Percentiles rank a stretch among this genome's conserved stretches.
phyloP scores from a whole-genome alignment of 257 asterid genomes.

The Plectranthus barbatus region DNA sequence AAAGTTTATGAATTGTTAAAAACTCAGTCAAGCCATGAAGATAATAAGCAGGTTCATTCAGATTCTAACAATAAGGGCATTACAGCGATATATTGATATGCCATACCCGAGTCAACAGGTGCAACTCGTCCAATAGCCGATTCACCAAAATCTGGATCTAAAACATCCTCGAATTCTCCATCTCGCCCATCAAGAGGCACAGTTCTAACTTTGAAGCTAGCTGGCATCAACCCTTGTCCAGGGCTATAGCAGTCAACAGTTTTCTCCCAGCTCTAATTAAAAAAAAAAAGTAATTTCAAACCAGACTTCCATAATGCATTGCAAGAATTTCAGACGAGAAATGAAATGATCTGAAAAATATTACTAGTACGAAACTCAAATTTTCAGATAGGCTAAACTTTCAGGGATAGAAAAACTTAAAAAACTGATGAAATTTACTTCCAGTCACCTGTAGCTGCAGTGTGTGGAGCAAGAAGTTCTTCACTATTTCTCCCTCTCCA shows the following conservation, averaged over 20 bases:
- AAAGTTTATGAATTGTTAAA: neutral
- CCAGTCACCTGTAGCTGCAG: conserved; percentile 62
- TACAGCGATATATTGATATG: neutral
- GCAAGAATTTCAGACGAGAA: no score
- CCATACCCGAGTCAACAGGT: conserved; percentile 79
- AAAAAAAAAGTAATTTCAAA: neutral
- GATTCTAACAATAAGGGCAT: neutral
- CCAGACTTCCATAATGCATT: neutral
- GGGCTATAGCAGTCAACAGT: conserved; percentile 76
- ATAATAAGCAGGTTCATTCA: neutral
- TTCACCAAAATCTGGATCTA: conserved; percentile 84
- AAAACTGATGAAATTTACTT: neutral
- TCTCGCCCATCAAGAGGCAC: conserved; percentile 50
- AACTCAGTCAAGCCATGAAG: neutral
- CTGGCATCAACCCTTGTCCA: conserved; percentile 81
- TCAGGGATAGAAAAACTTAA: neutral
- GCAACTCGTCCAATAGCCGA: conserved; percentile 86
- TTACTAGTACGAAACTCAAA: neutral
- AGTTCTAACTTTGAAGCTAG: conserved; percentile 64
- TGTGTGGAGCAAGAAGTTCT: conserved; percentile 73
- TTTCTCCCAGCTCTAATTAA: conserved; percentile 75
- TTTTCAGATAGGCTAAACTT: neutral
- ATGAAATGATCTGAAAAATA: neutral
- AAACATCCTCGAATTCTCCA: conserved; percentile 59
- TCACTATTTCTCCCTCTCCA: conserved; percentile 66